Percentiles rank a stretch among this genome's conserved stretches.
These are phyloP conservation scores for Hygrophorus russula DNA, from an alignment of 768 basidiomycete genomes.

Conservation along the genomic window DNA sequence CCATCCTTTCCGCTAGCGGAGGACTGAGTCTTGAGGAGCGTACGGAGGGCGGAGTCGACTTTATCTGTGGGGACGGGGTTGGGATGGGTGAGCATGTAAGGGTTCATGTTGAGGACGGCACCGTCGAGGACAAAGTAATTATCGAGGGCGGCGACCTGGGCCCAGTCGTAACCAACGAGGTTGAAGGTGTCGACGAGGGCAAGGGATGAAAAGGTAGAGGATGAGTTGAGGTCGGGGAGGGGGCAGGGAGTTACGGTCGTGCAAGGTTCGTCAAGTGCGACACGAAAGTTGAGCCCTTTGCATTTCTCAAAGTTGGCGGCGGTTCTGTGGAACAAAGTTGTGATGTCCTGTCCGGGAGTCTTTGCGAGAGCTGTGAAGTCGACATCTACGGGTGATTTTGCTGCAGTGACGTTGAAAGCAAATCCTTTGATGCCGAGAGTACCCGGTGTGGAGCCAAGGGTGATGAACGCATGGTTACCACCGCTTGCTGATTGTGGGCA, in stretches of 20 bases:
- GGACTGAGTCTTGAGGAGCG: conserved; percentile 40
- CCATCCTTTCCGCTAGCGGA: conserved; percentile 71
- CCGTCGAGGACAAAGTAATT: conserved; percentile 89
- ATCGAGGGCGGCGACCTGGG: conserved; percentile 59
- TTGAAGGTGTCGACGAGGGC: conserved; percentile 54
- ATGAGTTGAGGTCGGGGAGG: conserved; percentile 45
- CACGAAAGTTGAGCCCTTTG: conserved; percentile 45
- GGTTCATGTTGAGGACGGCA: conserved; percentile 83
- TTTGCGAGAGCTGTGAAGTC: conserved; percentile 47
- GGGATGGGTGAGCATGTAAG: conserved; percentile 72
- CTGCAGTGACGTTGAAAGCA: conserved; percentile 61
- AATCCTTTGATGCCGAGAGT: conserved; percentile 70
- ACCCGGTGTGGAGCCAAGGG: conserved; percentile 44
- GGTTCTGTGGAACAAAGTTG: conserved; percentile 70
- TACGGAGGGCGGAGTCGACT: conserved; percentile 78
- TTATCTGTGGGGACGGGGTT: conserved; percentile 56
- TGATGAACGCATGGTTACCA: conserved; percentile 28
- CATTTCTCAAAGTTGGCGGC: conserved; percentile 59
- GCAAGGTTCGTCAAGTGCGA: conserved; percentile 72
- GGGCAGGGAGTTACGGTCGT: conserved; percentile 47
- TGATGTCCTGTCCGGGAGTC: conserved; percentile 78
- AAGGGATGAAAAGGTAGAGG: conserved; percentile 48
- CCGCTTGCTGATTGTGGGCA: conserved; percentile 55
- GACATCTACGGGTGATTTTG: conserved; percentile 38
- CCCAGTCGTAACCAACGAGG: conserved; percentile 85